A percentile compares a stretch with the other conserved stretches of the same genome.
phyloP scores from a whole-genome alignment of 1,284 basidiomycete species.

The Cronartium quercuum region DNA sequence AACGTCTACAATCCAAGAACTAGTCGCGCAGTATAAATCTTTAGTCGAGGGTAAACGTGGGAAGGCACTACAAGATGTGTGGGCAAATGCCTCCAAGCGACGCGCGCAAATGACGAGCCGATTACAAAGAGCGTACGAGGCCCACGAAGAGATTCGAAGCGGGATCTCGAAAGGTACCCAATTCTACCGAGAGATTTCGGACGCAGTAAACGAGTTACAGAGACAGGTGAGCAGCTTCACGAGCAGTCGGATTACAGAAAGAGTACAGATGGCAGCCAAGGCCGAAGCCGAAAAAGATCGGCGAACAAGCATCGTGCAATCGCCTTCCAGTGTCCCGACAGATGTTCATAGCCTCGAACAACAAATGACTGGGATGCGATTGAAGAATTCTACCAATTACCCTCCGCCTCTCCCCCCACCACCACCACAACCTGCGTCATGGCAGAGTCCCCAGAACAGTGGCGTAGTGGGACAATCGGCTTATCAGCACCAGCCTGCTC shows the following conservation, averaged over 20 bases:
- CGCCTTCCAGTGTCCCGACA: constrained; percentile 35
- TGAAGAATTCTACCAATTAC: constrained; percentile 37
- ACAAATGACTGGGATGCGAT: constrained; percentile 28
- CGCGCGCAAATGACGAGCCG: constrained; percentile 67
- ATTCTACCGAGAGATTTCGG: constrained; percentile 11
- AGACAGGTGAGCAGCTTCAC: constrained; percentile 87
- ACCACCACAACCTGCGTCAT: constrained; percentile 34
- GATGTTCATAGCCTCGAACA: constrained; percentile 37
- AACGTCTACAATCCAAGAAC: constrained; percentile 57
- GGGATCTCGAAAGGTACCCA: constrained; percentile 64
- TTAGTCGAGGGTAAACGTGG: constrained; percentile 66
- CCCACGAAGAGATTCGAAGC: constrained; percentile 76
- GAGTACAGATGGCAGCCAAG: constrained; percentile 59
- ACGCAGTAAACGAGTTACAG: constrained; percentile 38
- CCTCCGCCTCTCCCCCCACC: constrained; percentile 38
- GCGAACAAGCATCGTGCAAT: constrained; percentile 65
- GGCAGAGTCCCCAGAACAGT: constrained; percentile 26
- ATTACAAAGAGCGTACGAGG: constrained; percentile 68
- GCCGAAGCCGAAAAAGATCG: constrained; percentile 61
- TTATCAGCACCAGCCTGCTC: not conserved
- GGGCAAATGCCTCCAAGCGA: constrained; percentile 69
- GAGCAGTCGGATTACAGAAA: constrained; percentile 66
- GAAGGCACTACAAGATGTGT: constrained; percentile 65
- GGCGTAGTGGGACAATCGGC: constrained; percentile 24
- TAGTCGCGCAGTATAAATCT: constrained; percentile 52